Conservation (phyloP, 345 rosid genomes). For the Heritiera fomes region DNA sequence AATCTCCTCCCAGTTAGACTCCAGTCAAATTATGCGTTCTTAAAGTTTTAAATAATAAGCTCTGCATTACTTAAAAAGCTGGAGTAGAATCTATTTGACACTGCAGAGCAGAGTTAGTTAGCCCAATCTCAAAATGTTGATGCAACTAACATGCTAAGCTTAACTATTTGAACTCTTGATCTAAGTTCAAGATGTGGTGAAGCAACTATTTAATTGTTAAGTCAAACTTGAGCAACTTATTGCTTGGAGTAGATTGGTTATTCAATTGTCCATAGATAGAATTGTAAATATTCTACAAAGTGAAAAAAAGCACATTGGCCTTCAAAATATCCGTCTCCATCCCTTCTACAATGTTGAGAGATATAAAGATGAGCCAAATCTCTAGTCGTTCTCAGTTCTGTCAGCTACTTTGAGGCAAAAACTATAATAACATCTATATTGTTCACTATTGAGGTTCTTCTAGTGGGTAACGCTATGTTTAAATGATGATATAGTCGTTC, state of each 20-base stretch:
- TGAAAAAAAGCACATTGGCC: not conserved
- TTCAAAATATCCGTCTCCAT: not conserved
- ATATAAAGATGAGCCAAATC: not conserved
- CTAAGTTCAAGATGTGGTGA: not conserved
- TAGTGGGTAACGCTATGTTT: not conserved
- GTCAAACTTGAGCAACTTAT: not conserved
- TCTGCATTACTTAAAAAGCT: not conserved
- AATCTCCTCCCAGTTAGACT: not conserved
- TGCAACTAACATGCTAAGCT: not conserved
- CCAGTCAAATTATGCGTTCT: not conserved
- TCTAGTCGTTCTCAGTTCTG: not conserved
- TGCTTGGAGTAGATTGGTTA: slow-evolving; percentile 1
- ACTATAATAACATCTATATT: not conserved
- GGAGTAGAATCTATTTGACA: not conserved
- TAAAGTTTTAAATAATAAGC: not conserved
- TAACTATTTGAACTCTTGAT: not conserved
- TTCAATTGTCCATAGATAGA: not conserved
- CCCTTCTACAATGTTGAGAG: not conserved
- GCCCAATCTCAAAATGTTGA: not conserved
- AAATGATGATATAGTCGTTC: not conserved
- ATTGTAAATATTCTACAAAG: not conserved
- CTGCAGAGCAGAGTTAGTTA: not conserved
- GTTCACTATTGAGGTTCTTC: not conserved
- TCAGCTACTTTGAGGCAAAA: not conserved
- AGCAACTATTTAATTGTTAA: not conserved